A percentile compares a stretch with the other conserved stretches of the same genome.
These are phyloP conservation scores for Helicocarpus griseus DNA, from an alignment of 2,329 filamentous ascomycete genomes.

Conservation along the genomic window DNA sequence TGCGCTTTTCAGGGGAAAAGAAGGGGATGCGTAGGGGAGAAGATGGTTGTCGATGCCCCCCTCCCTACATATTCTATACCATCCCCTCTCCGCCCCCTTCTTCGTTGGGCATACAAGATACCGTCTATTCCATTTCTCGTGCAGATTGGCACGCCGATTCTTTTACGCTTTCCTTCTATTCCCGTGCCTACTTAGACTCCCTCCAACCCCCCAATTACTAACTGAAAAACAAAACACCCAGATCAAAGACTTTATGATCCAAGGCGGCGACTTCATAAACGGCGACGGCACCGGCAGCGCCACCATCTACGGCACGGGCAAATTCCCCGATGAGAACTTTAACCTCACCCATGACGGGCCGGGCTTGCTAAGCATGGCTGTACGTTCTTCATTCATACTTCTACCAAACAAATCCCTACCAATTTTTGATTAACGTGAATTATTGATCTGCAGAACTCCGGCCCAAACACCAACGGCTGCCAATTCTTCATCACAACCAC, in stretches of 20 bases:
- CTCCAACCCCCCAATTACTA: background rate
- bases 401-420: background rate
- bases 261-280: conserved; percentile 91
- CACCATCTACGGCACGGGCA: conserved; percentile 75
- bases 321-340: conserved; percentile 90
- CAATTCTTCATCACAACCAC: conserved; percentile 97
- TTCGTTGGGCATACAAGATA: too few relatives aligned
- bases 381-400: conserved; percentile 37
- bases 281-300: conserved; percentile 84
- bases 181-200: too few relatives aligned
- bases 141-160: too few relatives aligned
- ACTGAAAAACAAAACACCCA: conserved; percentile 34
- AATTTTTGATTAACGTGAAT: conserved; percentile 6
- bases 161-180: too few relatives aligned
- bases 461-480: conserved; percentile 83
- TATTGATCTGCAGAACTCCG: conserved; percentile 61
- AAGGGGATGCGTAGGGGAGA: too few relatives aligned
- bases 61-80: too few relatives aligned
- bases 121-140: too few relatives aligned
- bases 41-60: too few relatives aligned
- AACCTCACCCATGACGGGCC: conserved; percentile 64
- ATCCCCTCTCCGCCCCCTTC: too few relatives aligned
- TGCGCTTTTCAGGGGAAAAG: too few relatives aligned
- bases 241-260: conserved; percentile 97
- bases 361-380: conserved; percentile 86